These are phyloP conservation scores for Fusarium robinianum DNA, from an alignment of 2,329 filamentous ascomycete species.

Conservation along the genomic window DNA sequence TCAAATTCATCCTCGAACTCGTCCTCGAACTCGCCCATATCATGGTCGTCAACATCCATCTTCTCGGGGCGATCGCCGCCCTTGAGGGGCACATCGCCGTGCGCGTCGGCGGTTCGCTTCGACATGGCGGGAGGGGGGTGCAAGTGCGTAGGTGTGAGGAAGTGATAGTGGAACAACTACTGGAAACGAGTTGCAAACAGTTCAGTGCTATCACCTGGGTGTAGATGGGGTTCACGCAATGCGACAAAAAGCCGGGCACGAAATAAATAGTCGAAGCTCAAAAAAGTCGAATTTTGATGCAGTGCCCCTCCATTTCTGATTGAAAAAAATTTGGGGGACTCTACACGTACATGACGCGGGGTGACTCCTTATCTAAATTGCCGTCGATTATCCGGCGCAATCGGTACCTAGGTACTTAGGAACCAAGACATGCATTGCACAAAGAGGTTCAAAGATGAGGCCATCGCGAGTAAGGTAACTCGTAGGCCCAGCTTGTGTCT, in stretches of 20 bases:
- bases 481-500: no score
- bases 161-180: no score
- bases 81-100: constrained; percentile 58
- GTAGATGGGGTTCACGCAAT: no score
- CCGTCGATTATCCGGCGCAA: constrained; percentile 28
- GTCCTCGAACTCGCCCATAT: constrained; percentile 87
- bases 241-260: no score
- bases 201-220: no score
- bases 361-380: not conserved
- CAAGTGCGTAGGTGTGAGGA: no score
- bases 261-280: no score
- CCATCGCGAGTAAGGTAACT: no score
- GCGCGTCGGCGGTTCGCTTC: constrained; percentile 60
- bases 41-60: constrained; percentile 67
- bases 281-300: constrained; percentile 26
- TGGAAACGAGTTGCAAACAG: no score
- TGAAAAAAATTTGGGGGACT: constrained; percentile 27
- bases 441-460: no score
- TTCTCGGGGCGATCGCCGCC: constrained; percentile 64
- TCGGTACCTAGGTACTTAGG: not conserved
- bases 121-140: constrained; percentile 52
- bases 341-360: constrained; percentile 32
- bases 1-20: constrained; percentile 94
- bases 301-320: constrained; percentile 28
- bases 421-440: not conserved